Conservation (phyloP, 2,329 filamentous ascomycete species). For the Fusarium hostae region DNA sequence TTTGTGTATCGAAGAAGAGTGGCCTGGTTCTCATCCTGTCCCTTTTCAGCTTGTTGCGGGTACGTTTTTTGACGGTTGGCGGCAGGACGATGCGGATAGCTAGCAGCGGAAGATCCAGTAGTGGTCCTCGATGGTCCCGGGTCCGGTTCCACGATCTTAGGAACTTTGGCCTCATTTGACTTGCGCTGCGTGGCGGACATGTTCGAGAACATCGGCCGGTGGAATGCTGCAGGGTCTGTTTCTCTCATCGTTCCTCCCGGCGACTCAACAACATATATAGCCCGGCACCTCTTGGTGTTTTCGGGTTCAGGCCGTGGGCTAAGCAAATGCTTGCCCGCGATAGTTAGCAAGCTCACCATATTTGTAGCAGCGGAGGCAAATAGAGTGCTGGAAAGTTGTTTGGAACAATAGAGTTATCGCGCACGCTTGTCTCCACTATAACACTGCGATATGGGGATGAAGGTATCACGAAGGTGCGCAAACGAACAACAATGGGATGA, state of each 20-base stretch:
- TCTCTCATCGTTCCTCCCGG: slow-evolving; percentile 33
- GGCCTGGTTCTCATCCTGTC: not conserved
- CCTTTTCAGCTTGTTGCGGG: not conserved
- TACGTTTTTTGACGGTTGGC: not conserved
- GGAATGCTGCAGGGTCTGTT: slow-evolving; percentile 2
- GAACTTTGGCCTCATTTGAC: not conserved
- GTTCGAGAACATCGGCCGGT: not conserved
- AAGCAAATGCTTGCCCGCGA: slow-evolving; percentile 21
- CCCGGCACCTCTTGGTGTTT: slow-evolving; percentile 17
- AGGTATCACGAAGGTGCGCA: not conserved
- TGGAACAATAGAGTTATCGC: not conserved
- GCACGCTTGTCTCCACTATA: not conserved
- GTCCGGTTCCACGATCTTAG: not conserved
- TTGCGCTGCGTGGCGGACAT: not conserved
- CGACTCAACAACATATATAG: slow-evolving; percentile 21
- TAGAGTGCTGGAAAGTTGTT: not conserved
- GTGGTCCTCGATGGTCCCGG: not conserved
- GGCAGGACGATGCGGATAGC: not conserved
- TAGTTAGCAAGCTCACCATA: slow-evolving; percentile 6
- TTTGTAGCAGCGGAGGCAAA: not conserved
- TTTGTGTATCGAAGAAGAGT: not conserved
- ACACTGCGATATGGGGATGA: not conserved
- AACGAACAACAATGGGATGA: not conserved
- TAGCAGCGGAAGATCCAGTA: too few relatives aligned
- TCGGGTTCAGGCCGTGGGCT: slow-evolving; percentile 16